phyloP scores from a whole-genome alignment of 768 basidiomycete genomes.

The Panaeolus cyanescens region DNA sequence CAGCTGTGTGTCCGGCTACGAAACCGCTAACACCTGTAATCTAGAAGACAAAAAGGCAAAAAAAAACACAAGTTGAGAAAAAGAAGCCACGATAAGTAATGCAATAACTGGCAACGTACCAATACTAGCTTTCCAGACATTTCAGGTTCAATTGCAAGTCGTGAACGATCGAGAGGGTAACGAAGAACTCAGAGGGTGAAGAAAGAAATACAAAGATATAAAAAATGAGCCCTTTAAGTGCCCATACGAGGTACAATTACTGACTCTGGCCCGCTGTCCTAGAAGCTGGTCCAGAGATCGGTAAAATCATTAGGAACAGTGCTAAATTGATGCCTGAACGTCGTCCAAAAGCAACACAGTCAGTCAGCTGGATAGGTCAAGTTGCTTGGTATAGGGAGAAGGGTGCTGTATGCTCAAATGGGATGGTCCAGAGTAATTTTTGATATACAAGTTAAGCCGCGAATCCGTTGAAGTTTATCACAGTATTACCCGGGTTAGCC shows the following conservation, averaged over 20 bases:
- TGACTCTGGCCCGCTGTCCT: background rate
- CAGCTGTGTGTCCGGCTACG: conserved; percentile 23
- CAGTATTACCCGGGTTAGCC: background rate
- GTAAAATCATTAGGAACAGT: background rate
- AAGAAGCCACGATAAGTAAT: background rate
- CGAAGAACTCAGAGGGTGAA: background rate
- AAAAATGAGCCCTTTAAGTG: background rate
- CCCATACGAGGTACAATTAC: background rate
- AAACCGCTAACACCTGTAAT: conserved; percentile 30
- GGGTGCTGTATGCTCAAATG: background rate
- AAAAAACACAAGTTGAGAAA: background rate
- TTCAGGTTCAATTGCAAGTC: background rate
- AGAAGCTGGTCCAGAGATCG: background rate
- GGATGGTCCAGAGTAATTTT: background rate
- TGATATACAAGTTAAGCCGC: background rate
- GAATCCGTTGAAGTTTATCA: background rate
- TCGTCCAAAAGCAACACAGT: background rate
- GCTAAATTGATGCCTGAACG: background rate
- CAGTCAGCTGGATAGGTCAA: background rate
- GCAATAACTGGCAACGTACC: background rate
- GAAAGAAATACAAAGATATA: background rate
- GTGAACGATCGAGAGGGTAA: background rate
- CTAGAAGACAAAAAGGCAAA: conserved; percentile 6
- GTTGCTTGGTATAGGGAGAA: background rate
- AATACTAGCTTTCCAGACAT: background rate